Evolutionary conservation across 2,329 filamentous ascomycete species (phyloP).

Genomic region (Cladosporium sp.): DNA sequence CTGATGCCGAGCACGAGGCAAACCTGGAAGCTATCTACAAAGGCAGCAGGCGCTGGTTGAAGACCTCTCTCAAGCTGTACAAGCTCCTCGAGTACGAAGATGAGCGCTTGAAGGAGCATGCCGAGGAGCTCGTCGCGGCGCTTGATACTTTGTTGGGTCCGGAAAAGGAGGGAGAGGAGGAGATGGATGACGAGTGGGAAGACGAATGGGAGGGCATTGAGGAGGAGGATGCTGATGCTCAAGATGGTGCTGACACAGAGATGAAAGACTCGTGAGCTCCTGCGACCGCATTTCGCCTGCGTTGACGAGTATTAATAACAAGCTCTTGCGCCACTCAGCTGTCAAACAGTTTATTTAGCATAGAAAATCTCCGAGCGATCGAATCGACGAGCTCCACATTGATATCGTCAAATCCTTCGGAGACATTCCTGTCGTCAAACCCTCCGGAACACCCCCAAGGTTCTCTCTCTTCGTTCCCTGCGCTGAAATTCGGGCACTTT

Average conservation of each 20-base stretch:
- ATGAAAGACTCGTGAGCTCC: constrained; percentile 29
- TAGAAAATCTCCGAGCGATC: constrained; percentile 1
- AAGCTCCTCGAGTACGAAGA: constrained; percentile 77
- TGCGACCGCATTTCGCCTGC: neutral
- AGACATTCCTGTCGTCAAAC: neutral
- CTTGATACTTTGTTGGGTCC: constrained; percentile 43
- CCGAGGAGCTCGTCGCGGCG: constrained; percentile 60
- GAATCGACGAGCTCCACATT: neutral
- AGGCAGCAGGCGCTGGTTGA: constrained; percentile 77
- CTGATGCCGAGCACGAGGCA: constrained; percentile 46
- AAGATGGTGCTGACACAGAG: constrained; percentile 29
- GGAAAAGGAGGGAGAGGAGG: constrained; percentile 39
- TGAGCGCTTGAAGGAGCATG: constrained; percentile 69
- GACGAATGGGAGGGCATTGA: constrained; percentile 33
- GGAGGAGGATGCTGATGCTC: constrained; percentile 31
- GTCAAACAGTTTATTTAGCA: constrained; percentile 1
- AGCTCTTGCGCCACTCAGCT: neutral
- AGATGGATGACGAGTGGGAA: constrained; percentile 33
- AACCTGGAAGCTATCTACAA: constrained; percentile 55
- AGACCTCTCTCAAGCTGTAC: constrained; percentile 76
- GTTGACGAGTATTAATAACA: neutral
- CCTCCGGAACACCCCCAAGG: neutral
- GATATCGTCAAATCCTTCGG: constrained; percentile 3
- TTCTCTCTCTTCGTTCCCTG: neutral
- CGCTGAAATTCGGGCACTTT: neutral